A percentile compares a stretch with the other conserved stretches of the same genome.
Evolutionary conservation across 495 filamentous ascomycete species (phyloP).

Genomic region (Immersiella caudata): DNA sequence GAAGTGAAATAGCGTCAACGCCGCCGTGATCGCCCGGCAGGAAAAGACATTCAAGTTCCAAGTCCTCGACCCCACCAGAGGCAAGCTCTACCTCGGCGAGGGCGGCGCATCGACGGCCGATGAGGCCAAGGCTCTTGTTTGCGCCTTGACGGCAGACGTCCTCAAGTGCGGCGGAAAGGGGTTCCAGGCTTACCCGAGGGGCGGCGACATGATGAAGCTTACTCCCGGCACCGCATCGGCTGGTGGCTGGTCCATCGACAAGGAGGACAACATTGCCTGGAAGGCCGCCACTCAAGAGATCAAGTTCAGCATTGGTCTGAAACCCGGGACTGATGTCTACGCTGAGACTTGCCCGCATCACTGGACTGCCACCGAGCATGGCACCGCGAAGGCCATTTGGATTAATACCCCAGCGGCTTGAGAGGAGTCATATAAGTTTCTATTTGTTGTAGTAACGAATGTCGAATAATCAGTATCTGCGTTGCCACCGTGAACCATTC

Average conservation of each 20-base stretch:
- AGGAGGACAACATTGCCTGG: constrained; percentile 27
- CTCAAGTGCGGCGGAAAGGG: constrained; percentile 32
- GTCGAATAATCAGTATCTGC: no score
- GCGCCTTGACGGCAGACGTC: constrained; percentile 26
- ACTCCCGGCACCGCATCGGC: constrained; percentile 4
- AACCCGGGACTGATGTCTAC: constrained; percentile 16
- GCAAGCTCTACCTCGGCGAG: constrained; percentile 26
- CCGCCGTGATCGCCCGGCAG: constrained; percentile 15
- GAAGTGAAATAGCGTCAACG: constrained; percentile 20
- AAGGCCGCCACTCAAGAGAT: constrained; percentile 19
- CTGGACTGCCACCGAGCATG: constrained; percentile 17
- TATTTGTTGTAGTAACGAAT: not conserved
- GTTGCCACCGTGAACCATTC: no score
- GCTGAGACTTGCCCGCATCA: constrained; percentile 33
- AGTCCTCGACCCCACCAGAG: constrained; percentile 26
- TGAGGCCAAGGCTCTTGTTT: constrained; percentile 25
- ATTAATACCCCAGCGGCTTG: not conserved
- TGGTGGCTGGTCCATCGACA: constrained; percentile 29
- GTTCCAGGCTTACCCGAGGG: constrained; percentile 16
- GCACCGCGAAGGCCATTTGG: constrained; percentile 27
- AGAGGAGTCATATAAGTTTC: not conserved
- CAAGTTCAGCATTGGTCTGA: constrained; percentile 28
- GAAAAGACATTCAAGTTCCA: constrained; percentile 30
- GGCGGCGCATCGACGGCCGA: constrained; percentile 21
- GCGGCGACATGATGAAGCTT: constrained; percentile 29